Evolutionary conservation across 2,329 filamentous ascomycete species (phyloP).

Genomic region (Penicillium glabrum): DNA sequence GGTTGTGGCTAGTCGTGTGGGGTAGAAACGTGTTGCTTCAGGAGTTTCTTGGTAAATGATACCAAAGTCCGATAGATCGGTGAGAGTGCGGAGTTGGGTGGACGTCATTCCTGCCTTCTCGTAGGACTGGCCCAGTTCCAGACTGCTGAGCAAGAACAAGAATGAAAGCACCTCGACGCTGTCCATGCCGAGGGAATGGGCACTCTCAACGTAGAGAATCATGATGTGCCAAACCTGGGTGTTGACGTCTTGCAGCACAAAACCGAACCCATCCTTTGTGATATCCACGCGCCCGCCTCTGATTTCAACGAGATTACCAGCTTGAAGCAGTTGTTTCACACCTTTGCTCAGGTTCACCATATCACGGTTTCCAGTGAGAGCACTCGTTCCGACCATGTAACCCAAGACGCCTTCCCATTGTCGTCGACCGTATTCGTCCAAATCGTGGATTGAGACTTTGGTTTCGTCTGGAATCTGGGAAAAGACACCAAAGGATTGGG

Average conservation of each 20-base stretch:
- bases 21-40: slow-evolving; percentile 66
- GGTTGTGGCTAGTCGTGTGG: slow-evolving; percentile 89
- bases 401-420: slow-evolving; percentile 97
- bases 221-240: slow-evolving; percentile 96
- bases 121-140: slow-evolving; percentile 90
- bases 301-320: slow-evolving; percentile 75
- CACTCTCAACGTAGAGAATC: slow-evolving; percentile 87
- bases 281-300: slow-evolving; percentile 64
- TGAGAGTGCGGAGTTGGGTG: slow-evolving; percentile 83
- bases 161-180: slow-evolving; percentile 94
- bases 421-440: slow-evolving; percentile 81
- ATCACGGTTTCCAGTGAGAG: slow-evolving; percentile 49
- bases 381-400: slow-evolving; percentile 72
- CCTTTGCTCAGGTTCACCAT: slow-evolving; percentile 63
- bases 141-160: slow-evolving; percentile 88
- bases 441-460: slow-evolving; percentile 66
- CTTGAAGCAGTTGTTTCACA: slow-evolving; percentile 80
- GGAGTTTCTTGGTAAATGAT: slow-evolving; percentile 69
- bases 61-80: slow-evolving; percentile 86
- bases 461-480: slow-evolving; percentile 63
- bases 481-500: slow-evolving; percentile 88
- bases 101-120: slow-evolving; percentile 79
- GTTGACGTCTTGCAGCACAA: slow-evolving; percentile 91
- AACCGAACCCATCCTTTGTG: slow-evolving; percentile 90
- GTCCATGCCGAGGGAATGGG: slow-evolving; percentile 73